These are phyloP conservation scores for Paramecium tetraurelia DNA, from an alignment of 73 alveolate genomes.

Conservation along the genomic window DNA sequence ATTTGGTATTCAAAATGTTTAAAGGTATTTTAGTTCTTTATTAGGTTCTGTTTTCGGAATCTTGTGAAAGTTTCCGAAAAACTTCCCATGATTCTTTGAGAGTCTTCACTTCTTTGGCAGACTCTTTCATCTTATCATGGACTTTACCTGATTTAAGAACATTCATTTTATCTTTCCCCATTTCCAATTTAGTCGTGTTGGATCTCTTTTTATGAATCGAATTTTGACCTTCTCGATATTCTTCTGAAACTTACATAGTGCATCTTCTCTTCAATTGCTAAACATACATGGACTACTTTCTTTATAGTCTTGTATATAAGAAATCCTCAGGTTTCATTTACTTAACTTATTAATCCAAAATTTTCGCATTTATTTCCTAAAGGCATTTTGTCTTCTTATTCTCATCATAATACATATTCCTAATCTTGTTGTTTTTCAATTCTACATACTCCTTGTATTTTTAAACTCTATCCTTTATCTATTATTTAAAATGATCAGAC, in stretches of 20 bases:
- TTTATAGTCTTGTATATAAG: background rate
- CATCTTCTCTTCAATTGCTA: background rate
- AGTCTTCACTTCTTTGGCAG: background rate
- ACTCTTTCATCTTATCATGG: background rate
- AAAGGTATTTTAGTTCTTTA: background rate
- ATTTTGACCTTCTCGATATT: background rate
- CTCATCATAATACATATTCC: constrained; percentile 26
- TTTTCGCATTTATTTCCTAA: background rate
- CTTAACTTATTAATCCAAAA: background rate
- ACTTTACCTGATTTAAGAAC: background rate
- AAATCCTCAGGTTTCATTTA: background rate
- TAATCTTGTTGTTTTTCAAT: background rate
- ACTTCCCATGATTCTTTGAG: background rate
- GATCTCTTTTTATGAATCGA: background rate
- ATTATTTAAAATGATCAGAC: background rate
- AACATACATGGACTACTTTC: background rate
- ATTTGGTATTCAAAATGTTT: background rate
- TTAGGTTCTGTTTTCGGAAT: background rate
- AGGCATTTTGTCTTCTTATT: background rate
- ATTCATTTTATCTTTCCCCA: background rate
- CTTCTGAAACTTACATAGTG: background rate
- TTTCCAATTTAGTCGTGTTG: background rate
- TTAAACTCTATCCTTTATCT: background rate
- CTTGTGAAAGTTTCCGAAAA: background rate
- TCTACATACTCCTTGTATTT: background rate